These are phyloP conservation scores for Cyberlindnera suaveolens DNA, from an alignment of 805 yeast species.

Conservation along the genomic window DNA sequence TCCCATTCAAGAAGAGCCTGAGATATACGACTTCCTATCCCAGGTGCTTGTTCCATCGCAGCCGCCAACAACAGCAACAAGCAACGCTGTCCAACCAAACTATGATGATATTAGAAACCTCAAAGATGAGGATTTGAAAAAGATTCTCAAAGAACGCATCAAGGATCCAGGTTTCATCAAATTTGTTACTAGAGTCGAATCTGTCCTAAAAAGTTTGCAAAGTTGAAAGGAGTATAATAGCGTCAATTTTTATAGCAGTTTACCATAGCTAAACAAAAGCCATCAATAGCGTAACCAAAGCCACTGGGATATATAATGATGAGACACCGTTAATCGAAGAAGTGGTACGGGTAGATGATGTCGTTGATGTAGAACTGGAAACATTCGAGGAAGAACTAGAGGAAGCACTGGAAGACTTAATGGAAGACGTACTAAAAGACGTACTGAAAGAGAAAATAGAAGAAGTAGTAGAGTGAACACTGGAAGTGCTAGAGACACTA, in stretches of 20 bases:
- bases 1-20: no score
- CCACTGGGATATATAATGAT: neutral
- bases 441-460: neutral
- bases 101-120: conserved; percentile 1
- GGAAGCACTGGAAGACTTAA: conserved; percentile 2
- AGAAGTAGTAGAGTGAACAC: conserved; percentile 7
- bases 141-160: conserved; percentile 15
- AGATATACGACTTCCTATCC: no score
- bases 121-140: conserved; percentile 15
- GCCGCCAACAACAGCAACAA: neutral
- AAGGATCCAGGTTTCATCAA: conserved; percentile 19
- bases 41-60: no score
- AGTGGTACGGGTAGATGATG: neutral
- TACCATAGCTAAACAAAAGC: neutral
- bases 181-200: conserved; percentile 21
- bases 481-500: conserved; percentile 5
- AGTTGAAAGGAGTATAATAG: neutral
- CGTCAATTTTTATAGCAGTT: neutral
- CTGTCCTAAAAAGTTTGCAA: conserved; percentile 13
- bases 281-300: neutral
- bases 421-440: neutral
- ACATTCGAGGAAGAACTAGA: conserved; percentile 8
- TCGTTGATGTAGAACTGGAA: conserved; percentile 2
- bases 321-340: neutral
- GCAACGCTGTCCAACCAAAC: neutral